Evolutionary conservation across 306 rosid species (phyloP).

Genomic region (Cucurbita ficifolia): DNA sequence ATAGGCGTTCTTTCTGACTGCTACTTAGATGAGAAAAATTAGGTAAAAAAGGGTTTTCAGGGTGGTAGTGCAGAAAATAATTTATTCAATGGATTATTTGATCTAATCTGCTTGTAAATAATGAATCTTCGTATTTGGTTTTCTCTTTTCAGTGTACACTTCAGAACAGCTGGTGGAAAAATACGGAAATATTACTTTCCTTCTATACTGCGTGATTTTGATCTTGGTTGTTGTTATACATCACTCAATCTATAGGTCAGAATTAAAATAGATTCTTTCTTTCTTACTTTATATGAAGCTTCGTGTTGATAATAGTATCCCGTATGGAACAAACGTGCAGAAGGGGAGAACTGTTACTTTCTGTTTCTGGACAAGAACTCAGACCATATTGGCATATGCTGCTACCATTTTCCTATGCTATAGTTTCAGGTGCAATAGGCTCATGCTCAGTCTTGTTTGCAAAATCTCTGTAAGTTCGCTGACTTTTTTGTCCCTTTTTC

Average conservation of each 20-base stretch:
- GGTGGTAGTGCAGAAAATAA: not conserved
- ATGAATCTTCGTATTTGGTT: constrained; percentile 14
- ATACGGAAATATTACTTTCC: constrained; percentile 68
- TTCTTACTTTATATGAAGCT: not conserved
- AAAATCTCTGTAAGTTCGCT: constrained; percentile 79
- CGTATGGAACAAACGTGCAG: constrained; percentile 30
- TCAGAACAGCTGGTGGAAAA: constrained; percentile 92
- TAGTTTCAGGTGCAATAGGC: constrained; percentile 97
- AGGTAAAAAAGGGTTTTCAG: not conserved
- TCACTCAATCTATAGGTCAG: constrained; percentile 74
- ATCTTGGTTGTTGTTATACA: constrained; percentile 59
- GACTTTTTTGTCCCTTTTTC: not conserved
- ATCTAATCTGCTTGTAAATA: not conserved
- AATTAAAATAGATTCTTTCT: not conserved
- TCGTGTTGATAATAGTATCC: constrained; percentile 4
- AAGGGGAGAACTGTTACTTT: constrained; percentile 65
- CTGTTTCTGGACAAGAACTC: constrained; percentile 66
- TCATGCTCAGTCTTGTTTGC: constrained; percentile 97
- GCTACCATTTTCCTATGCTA: constrained; percentile 87
- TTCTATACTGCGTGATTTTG: constrained; percentile 75
- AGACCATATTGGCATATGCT: constrained; percentile 75
- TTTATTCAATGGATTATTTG: not conserved
- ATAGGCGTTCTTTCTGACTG: not conserved
- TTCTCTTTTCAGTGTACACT: constrained; percentile 64
- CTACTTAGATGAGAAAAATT: not conserved